Base-by-base conservation (phyloP, 2,329 filamentous ascomycete genomes). In the Xylaria sp. region DNA sequence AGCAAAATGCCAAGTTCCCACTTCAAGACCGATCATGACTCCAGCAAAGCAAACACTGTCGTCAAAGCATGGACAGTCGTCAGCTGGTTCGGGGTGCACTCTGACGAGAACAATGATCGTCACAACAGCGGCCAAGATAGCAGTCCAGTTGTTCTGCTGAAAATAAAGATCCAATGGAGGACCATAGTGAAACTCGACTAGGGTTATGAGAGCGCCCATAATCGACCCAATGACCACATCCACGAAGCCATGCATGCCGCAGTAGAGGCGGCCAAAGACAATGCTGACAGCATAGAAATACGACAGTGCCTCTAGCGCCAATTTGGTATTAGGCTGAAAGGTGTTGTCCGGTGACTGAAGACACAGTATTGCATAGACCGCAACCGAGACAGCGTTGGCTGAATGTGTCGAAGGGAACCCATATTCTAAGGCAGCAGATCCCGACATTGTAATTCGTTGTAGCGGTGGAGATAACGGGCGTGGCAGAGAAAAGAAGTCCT, bases 331-430 rank as follows among this genome's bases (percentile, higher is more conserved):
- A 2, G 86, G 79, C 33, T 84, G 78, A 62, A 92, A 80, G 17
- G 84, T 81, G 58, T 88, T 87, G n/a, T 87, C 85, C 0, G 87
- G 84, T 25, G 84, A 85, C 66, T 85, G 85, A 17, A 98, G 80
- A 49, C 89, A 82, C 57, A 94, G 83, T 7, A 98, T 80, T 31
- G 85, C 89, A 75, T 97, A 97, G 4, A 96, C 85, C 37, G 93
- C 92, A 15, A 98, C 94, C 0, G 94, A 97, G 6, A 98, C 91
- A 2, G 95, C 95, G 76, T 99, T 99, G 51, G 95, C 95, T 14
- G 94, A 97, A 76, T 99, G 95, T 0, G 95, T 98, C 8, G 94
- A 97, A 0, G 95, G 95, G 71, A 98, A 98, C 19, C 95, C 95
- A 75, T 99, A 99, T 75, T 99, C 95, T 57, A 99, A 85, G 9